Base-by-base conservation (phyloP, 2,329 filamentous ascomycete species). In the Stromatinia cepivora region DNA sequence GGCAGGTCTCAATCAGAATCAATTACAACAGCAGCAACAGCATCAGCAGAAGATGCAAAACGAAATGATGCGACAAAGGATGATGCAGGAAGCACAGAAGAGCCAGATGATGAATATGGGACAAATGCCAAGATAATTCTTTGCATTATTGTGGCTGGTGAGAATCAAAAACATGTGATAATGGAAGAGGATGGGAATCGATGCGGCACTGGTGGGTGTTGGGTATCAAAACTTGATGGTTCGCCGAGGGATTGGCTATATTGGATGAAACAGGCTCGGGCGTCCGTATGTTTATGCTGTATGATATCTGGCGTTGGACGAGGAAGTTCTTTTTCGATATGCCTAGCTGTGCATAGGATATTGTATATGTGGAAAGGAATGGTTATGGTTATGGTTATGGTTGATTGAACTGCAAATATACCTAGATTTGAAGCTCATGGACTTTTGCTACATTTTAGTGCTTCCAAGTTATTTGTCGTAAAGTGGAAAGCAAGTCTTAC, bases 11-110 rank as follows among this genome's bases (percentile, higher is more conserved):
- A 50, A 58, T 72, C 50, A 46, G 45, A 66, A 39, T 57, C 61
- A 69, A 54, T 63, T 52, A 15, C 59, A 64, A n/a, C 72, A 72
- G 64, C 72, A 72, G 36, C 72, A 50, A 67, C 71, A 67, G 69
- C 65, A 70, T 34, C 74, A 76, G 56, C 75, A 75, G 45, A 76
- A 73, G 62, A 69, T 75, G 67, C 76, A 76, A 53, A 75, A 74
- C 53, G 75, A 76, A 65, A 56, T 76, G 56, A 53, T 74, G 25
- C 67, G 75, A 42, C 75, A 76, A 54, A 75, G 76, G 54, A 77
- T 76, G 73, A 74, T 74, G 74, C 70, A 73, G 45, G 68, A 70
- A 45, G 72, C 72, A 46, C 72, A 75, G 15, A 71, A 74, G 48
- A 69, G 66, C 9, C 69, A 73, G 15, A 67, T 67, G 66, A 67